Base-by-base conservation (phyloP, 208 protist species). In the Leptomonas seymouri region DNA sequence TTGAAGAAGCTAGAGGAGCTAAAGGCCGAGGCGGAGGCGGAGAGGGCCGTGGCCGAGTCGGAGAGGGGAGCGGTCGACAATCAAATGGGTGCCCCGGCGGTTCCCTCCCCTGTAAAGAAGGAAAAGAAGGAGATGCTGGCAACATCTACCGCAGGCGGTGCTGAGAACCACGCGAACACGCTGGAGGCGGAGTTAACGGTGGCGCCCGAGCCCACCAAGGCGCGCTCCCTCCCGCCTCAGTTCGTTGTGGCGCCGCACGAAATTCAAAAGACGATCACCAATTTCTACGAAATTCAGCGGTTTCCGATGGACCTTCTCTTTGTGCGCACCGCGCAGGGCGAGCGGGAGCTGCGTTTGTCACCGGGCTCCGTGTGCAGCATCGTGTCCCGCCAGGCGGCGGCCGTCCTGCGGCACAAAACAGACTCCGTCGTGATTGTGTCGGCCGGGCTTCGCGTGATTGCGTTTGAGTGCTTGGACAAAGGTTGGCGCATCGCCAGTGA, bases 401-500 rank as follows among this genome's bases (percentile, higher is more conserved):
- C 79, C 18, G 79, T 95, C 58, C 76, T 93, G 54, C 56, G 66
- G 39, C 55, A 77, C 50, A 95, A 95, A 63, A 82, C 80, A 2
- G 82, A 94, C 73, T 56, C 77, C 27, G 75, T 91, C 41, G 44
- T 89, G 11, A 82, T 95, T 21, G 87, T 93, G 8, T 91, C 87
- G 15, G 90, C 87, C 20, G 90, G 90, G 4, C 80, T 95, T 53
- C 87, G 90, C 28, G 76, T 89, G 9, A 67, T 95, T 27, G 87
- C 87, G 23, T 84, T 81, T 49, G 90, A 95, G 64, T 63, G 74
- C 2, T 63, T 95, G 45, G 69, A 91, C 46, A 82, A 85, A 51
- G 79, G 80, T 41, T 95, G 87, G 86, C 87, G 90, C 63, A 85
- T 95, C 34, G 71, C 80, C 11, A 90, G 78, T 69, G 90, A 95